phyloP scores from a whole-genome alignment of 2,329 filamentous ascomycete genomes.

The Xylariaceae sp. region DNA sequence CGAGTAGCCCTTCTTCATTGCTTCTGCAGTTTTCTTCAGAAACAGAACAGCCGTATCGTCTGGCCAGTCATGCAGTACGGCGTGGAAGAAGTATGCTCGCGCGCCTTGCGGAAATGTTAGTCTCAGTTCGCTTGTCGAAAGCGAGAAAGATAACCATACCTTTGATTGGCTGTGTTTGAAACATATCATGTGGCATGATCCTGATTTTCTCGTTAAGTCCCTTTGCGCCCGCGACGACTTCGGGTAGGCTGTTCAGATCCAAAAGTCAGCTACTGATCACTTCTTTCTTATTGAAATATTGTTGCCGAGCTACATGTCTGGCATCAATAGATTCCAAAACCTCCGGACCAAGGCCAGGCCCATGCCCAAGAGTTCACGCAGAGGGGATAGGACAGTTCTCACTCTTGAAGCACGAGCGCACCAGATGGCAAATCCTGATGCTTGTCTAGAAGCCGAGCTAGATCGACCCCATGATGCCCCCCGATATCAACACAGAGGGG shows the following conservation, averaged over 20 bases:
- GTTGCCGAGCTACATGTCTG: no score
- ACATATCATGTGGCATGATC: conserved; percentile 27
- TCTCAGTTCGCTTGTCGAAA: neutral
- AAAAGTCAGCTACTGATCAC: no score
- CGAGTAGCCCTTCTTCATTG: conserved; percentile 31
- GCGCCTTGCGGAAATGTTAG: conserved; percentile 13
- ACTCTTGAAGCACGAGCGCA: conserved; percentile 35
- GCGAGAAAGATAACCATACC: conserved; percentile 6
- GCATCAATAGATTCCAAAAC: no score
- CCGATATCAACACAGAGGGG: conserved; percentile 37
- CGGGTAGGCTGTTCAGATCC: no score
- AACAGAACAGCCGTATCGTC: conserved; percentile 29
- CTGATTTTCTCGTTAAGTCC: conserved; percentile 19
- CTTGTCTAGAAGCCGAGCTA: conserved; percentile 24
- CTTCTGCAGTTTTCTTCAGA: conserved; percentile 24
- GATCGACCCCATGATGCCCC: conserved; percentile 35
- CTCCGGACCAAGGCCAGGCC: no score
- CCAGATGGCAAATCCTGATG: conserved; percentile 26
- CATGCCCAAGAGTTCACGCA: no score
- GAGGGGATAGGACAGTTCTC: no score
- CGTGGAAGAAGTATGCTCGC: conserved; percentile 28
- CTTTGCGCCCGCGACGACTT: conserved; percentile 12
- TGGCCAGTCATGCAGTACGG: conserved; percentile 36
- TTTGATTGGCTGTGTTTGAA: conserved; percentile 25
- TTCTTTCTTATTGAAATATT: no score